Evolutionary conservation across 108 stramenopile genomes (phyloP), one percentile per base, ranked within the genome.

Genomic region (Schizochytrium sp.): DNA sequence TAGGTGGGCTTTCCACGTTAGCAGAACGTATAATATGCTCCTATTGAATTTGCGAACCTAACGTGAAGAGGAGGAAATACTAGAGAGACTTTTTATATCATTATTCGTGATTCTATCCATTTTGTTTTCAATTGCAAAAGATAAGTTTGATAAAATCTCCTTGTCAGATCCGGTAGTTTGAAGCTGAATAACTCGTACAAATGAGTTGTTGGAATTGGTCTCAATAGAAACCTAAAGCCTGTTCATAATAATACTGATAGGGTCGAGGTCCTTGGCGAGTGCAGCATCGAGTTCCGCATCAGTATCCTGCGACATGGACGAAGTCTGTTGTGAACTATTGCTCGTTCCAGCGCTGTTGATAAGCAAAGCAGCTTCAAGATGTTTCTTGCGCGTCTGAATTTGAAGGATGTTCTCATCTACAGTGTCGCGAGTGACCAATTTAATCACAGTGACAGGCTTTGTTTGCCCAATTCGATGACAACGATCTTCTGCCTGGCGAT

Each of bases 401-500:
- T 44, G 42, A 44, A 92, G 92, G 42, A 93, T 93, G 49, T 91
- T 56, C 57, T 93, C 91, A 61, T 93, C 93, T 2, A 93, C 93
- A 13, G 93, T 93, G 4, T 72, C 92, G 4, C 46, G 61, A 58
- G 91, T 87, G 42, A 93, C 93, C 61, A 93, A 56, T 59, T 89
- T 92, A 90, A 92, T 93, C 17, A 94, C 91, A 42, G 56, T 90
- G 38, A 94, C 94, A 38, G 90, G 91, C 40, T 89, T 89, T 55
- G 92, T 94, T 92, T 94, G 94, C 2, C 94, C 94, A 60, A 94
- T 94, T 59, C 94, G 92, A 57, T 94, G 94, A 17, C 89, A 91
- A 3, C 94, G 90, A 88, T 97, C 96, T 93, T 97, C 96, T 17
- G 98, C 98, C 90, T 99, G 98, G 61, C 94, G 91, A 91, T 99